Conservation (phyloP, 192 early-diverging fungal species). For the Podila epigama region DNA sequence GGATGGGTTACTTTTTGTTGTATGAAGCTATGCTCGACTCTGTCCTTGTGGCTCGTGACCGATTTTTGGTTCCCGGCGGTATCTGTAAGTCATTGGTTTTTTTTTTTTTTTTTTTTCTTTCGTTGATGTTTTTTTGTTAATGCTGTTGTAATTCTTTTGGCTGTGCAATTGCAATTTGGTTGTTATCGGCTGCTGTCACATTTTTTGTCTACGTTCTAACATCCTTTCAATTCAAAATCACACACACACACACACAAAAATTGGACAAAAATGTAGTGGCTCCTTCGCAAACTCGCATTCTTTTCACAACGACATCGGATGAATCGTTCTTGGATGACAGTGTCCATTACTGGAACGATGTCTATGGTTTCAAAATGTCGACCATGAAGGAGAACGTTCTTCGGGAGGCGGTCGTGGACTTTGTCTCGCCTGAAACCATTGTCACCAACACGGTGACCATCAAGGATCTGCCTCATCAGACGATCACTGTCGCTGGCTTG, state of each 20-base stretch:
- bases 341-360: slow-evolving; percentile 65
- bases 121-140: slow-evolving; percentile 3
- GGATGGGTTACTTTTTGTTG: slow-evolving; percentile 99
- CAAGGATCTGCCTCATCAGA: slow-evolving; percentile 78
- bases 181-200: too few species aligned
- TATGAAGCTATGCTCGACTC: slow-evolving; percentile 99
- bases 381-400: slow-evolving; percentile 90
- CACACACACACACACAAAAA: too few species aligned
- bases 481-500: slow-evolving; percentile 89
- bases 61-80: slow-evolving; percentile 80
- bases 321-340: slow-evolving; percentile 78
- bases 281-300: slow-evolving; percentile 47
- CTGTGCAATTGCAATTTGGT: background rate
- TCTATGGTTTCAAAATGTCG: slow-evolving; percentile 86
- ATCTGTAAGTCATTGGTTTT: slow-evolving; percentile 65
- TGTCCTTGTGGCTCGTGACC: slow-evolving; percentile 95
- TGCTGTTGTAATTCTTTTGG: background rate
- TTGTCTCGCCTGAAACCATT: slow-evolving; percentile 86
- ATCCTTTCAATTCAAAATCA: too few species aligned
- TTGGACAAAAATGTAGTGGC: slow-evolving; percentile 32
- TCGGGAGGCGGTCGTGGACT: slow-evolving; percentile 95
- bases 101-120: slow-evolving; percentile 4
- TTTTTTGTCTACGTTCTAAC: too few species aligned
- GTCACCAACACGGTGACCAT: slow-evolving; percentile 81
- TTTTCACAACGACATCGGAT: slow-evolving; percentile 90